A percentile compares a stretch with the other conserved stretches of the same genome.
Conservation (phyloP, 176 grass and related monocot species). For the Juncus effusus region DNA sequence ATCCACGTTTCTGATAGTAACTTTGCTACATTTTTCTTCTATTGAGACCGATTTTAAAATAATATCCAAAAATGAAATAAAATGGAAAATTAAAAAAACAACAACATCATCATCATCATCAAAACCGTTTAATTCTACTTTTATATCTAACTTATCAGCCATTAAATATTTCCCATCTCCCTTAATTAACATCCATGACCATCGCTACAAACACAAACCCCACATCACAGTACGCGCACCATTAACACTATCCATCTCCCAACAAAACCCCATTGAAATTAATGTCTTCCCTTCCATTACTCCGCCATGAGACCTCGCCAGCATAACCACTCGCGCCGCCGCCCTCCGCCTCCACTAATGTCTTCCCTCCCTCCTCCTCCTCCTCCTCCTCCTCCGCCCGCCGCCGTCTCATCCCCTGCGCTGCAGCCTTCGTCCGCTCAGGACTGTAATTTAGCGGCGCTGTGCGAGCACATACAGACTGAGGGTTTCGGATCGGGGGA, state of each 20-base stretch:
- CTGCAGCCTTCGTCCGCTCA: slow-evolving; percentile 40
- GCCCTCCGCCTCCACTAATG: background rate
- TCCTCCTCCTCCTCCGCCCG: background rate
- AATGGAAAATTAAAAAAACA: no score
- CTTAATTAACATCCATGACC: background rate
- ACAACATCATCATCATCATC: no score
- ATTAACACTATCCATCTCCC: background rate
- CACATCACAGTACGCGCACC: background rate
- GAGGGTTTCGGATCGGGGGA: slow-evolving; percentile 77
- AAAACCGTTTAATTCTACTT: no score
- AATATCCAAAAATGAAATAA: no score
- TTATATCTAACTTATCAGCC: no score
- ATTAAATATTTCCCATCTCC: no score
- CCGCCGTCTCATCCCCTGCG: slow-evolving; percentile 7
- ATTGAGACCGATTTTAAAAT: no score
- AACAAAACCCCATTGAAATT: background rate
- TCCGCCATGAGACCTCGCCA: background rate
- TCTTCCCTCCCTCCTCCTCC: slow-evolving; percentile 14
- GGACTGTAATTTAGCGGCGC: slow-evolving; percentile 85
- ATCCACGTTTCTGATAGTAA: no score
- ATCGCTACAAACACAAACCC: slow-evolving; percentile 13
- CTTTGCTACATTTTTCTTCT: no score
- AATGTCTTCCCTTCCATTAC: background rate
- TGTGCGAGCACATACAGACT: slow-evolving; percentile 83
- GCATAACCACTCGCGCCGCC: background rate